Percentiles rank a stretch among this genome's conserved stretches.
Evolutionary conservation across 164 flowering plant species (phyloP).

Genomic region (Chloranthus sessilifolius): DNA sequence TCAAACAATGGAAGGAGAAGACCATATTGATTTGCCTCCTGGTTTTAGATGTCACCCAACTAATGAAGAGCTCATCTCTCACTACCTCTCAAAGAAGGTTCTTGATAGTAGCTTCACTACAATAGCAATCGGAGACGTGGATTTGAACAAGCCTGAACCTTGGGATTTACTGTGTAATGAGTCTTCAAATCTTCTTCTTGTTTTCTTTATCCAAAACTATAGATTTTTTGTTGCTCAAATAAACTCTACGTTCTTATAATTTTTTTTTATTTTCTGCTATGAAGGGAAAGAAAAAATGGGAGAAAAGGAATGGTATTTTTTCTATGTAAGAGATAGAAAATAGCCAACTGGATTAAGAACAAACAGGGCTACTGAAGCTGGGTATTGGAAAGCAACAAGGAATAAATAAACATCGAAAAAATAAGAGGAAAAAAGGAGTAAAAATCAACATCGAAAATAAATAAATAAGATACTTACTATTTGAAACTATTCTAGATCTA

Average conservation of each 20-base stretch:
- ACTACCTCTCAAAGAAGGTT: slow-evolving; percentile 67
- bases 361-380: slow-evolving; percentile 85
- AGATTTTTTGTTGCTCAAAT: background rate
- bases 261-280: slow-evolving; percentile 9
- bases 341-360: slow-evolving; percentile 95
- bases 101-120: slow-evolving; percentile 42
- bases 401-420: too few species aligned
- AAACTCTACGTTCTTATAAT: background rate
- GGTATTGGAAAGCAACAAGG: slow-evolving; percentile 98
- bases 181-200: slow-evolving; percentile 5
- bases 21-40: slow-evolving; percentile 72
- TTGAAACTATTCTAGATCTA: too few species aligned
- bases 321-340: slow-evolving; percentile 87
- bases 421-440: too few species aligned
- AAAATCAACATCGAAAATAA: too few species aligned
- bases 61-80: slow-evolving; percentile 85
- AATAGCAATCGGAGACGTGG: slow-evolving; percentile 80
- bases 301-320: slow-evolving; percentile 95
- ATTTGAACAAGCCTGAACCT: slow-evolving; percentile 93
- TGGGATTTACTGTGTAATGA: slow-evolving; percentile 90
- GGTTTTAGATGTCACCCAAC: slow-evolving; percentile 94
- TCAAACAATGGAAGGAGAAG: slow-evolving; percentile 46
- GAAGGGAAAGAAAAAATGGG: slow-evolving; percentile 89
- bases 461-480: too few species aligned
- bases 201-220: background rate